A percentile compares a stretch with the other conserved stretches of the same genome.
Conservation (phyloP, 352 stramenopile genomes). For the Globisporangium okanoganense region DNA sequence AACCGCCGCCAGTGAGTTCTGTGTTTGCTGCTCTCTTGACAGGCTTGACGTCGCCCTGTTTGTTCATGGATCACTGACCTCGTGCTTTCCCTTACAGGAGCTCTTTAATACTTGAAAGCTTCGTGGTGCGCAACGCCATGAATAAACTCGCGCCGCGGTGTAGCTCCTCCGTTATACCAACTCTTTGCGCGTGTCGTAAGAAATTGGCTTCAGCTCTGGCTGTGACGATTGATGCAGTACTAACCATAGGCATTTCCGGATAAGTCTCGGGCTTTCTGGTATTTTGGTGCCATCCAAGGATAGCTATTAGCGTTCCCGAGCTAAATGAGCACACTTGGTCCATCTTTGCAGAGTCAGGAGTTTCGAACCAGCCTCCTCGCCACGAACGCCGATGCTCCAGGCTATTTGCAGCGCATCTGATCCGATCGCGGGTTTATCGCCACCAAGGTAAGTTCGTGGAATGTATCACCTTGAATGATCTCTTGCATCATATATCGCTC, state of each 20-base stretch:
- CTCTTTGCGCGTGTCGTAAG: background rate
- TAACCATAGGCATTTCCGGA: no score
- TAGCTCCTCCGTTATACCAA: background rate
- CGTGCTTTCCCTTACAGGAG: background rate
- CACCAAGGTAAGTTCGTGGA: background rate
- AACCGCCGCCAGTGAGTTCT: background rate
- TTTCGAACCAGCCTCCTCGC: no score
- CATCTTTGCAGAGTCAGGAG: no score
- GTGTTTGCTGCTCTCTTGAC: background rate
- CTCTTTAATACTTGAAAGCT: background rate
- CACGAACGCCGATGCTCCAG: background rate
- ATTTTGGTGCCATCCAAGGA: no score
- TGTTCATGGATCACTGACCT: constrained; percentile 1
- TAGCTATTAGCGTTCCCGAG: background rate
- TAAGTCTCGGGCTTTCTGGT: no score
- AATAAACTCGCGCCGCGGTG: background rate
- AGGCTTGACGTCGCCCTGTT: background rate
- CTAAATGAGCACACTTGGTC: no score
- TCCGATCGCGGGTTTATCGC: background rate
- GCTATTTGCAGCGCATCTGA: background rate
- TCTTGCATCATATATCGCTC: no score
- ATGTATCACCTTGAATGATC: no score
- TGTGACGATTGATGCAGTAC: background rate
- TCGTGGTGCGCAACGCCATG: background rate
- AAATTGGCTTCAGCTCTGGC: background rate